Evolutionary conservation across 495 filamentous ascomycete species (phyloP), one percentile per base, ranked within the genome.

Genomic region (Hypoxylon rickii): DNA sequence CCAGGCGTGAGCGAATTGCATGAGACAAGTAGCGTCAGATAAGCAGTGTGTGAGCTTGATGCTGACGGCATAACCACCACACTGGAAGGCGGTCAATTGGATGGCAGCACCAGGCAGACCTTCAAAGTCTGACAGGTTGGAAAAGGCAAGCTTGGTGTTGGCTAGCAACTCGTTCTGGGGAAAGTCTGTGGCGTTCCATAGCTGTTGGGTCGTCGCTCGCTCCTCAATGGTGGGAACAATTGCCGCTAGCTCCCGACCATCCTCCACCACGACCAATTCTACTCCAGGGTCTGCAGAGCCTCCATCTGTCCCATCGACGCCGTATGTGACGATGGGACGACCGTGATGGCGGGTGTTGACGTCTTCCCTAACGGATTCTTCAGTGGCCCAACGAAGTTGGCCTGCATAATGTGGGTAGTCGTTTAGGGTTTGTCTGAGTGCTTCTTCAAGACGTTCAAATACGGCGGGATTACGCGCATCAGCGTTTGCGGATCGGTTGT

Each of bases 1-100:
- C 77, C 75, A 81, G 24, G 73, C 66, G 21, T 79, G 70, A 3
- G 73, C 66, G 22, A 84, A 83, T 13, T 68, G 55, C 10, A 73
- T 61, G n/a, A 84, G 48, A 1, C 74, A 38, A 20, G 73, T 63
- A 2, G 78, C 76, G 63, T 84, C 81, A 1, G 73, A 73, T 3
- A 83, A 59, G 12, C 71, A 70, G 57, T 84, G 80, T 0, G 74
- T 67, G 0, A 78, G 44, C 32, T 69, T 73, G 15, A 77, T 62
- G 21, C 71, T 67, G 3, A 82, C 33, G 1, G 70, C 71, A 32
- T 70, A 72, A 2, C 75, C 78, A 6, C 75, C 76, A 36, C 70
- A 73, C 8, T 60, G 62, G 36, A 79, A 70, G 1, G 53, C 53
- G 0, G 70, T 80, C 6, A 80, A 7, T 45, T 76, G 75, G 24